A percentile compares a stretch with the other conserved stretches of the same genome.
These are phyloP conservation scores for Aspergillus ochraceus DNA, from an alignment of 2,329 filamentous ascomycete genomes.

Conservation along the genomic window DNA sequence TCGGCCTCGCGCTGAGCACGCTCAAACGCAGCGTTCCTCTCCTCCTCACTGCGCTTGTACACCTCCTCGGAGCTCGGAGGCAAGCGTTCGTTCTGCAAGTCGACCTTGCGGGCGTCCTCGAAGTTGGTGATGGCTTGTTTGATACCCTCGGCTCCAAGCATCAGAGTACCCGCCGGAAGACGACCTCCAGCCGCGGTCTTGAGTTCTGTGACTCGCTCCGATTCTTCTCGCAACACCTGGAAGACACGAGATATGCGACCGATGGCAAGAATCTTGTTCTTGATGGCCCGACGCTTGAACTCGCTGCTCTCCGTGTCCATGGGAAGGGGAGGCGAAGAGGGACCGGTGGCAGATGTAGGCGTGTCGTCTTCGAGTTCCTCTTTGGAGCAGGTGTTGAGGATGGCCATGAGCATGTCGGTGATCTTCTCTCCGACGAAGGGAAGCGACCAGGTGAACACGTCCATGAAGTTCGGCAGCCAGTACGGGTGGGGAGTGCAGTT, in stretches of 20 bases:
- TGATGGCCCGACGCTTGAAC: conserved; percentile 93
- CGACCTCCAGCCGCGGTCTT: conserved; percentile 94
- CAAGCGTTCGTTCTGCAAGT: conserved; percentile 92
- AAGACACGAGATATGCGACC: conserved; percentile 95
- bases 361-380: conserved; percentile 93
- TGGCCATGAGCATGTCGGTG: conserved; percentile 98
- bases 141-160: conserved; percentile 97
- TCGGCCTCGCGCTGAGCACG: conserved; percentile 85
- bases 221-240: conserved; percentile 96
- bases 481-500: conserved; percentile 99
- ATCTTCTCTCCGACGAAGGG: conserved; percentile 99
- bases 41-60: conserved; percentile 75
- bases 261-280: conserved; percentile 99
- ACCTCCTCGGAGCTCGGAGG: conserved; percentile 94
- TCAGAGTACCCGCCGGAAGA: conserved; percentile 90
- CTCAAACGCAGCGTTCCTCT: conserved; percentile 78
- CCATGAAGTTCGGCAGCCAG: conserved; percentile 99
- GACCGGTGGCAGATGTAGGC: conserved; percentile 69
- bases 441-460: conserved; percentile 99
- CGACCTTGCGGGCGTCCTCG: conserved; percentile 94
- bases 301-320: conserved; percentile 84
- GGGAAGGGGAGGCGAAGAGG: conserved; percentile 70
- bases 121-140: conserved; percentile 98
- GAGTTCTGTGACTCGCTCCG: conserved; percentile 92
- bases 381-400: conserved; percentile 98